phyloP scores from a whole-genome alignment of 768 basidiomycete genomes.

The Lactarius sp. region DNA sequence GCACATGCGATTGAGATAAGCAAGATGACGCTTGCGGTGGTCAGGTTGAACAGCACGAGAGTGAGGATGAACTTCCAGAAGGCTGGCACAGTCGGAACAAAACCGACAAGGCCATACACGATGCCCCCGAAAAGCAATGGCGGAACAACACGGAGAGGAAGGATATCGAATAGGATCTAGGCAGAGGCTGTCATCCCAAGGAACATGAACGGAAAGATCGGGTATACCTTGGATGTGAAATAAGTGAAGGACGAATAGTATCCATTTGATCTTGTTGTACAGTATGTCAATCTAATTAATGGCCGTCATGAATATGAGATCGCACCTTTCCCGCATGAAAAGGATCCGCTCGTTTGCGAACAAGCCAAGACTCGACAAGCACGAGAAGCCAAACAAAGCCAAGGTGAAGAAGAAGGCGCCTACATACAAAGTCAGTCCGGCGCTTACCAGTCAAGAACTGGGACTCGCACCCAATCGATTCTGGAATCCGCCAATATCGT shows the following conservation, averaged over 20 bases:
- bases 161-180: conserved; percentile 91
- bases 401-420: conserved; percentile 97
- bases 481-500: conserved; percentile 97
- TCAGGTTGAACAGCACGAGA: conserved; percentile 93
- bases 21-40: conserved; percentile 88
- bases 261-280: conserved; percentile 71
- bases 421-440: conserved; percentile 27
- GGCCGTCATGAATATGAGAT: background rate
- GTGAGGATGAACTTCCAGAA: conserved; percentile 99
- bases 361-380: conserved; percentile 85
- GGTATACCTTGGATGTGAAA: conserved; percentile 81
- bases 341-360: conserved; percentile 94
- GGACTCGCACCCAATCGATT: conserved; percentile 68
- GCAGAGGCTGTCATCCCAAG: background rate
- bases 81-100: conserved; percentile 81
- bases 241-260: conserved; percentile 98
- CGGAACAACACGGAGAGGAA: conserved; percentile 91
- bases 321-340: conserved; percentile 96
- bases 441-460: background rate
- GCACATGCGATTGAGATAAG: conserved; percentile 86
- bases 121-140: conserved; percentile 95
- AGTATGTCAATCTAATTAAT: background rate
- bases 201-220: background rate
- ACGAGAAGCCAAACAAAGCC: conserved; percentile 96
- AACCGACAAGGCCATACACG: conserved; percentile 89